phyloP scores from a whole-genome alignment of 768 basidiomycete species.

The Symmetrospora coprosmae region DNA sequence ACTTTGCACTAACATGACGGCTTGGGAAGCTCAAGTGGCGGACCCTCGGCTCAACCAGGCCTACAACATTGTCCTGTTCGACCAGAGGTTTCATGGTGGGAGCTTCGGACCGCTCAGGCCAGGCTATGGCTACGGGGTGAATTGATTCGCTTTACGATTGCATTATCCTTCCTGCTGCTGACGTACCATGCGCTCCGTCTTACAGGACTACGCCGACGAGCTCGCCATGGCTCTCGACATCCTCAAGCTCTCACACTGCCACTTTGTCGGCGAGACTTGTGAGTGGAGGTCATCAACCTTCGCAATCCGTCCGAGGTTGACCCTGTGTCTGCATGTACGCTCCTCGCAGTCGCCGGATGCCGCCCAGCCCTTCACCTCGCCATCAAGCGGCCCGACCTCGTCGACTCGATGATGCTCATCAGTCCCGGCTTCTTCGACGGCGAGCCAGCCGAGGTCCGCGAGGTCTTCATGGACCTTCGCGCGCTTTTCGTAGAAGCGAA shows the following conservation, averaged over 20 bases:
- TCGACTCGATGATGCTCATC: not conserved
- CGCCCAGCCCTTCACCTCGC: not conserved
- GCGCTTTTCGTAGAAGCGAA: not conserved
- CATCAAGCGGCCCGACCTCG: not conserved
- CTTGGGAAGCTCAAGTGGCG: constrained; percentile 1
- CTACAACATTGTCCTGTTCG: constrained; percentile 3
- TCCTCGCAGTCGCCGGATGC: not conserved
- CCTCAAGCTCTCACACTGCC: not conserved
- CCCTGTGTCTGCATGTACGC: not conserved
- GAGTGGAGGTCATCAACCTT: not conserved
- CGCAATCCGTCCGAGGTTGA: not conserved
- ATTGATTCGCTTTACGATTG: not conserved
- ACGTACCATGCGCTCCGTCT: not conserved
- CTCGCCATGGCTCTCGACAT: not conserved
- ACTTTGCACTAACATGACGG: not conserved
- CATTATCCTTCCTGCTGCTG: not conserved
- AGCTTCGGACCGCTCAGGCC: not conserved
- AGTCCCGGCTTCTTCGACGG: not conserved
- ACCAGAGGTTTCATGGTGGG: not conserved
- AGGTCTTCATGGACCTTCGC: constrained; percentile 1
- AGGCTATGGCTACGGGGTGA: not conserved
- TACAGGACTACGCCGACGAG: not conserved
- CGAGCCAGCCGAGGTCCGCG: not conserved
- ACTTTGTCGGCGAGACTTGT: constrained; percentile 5
- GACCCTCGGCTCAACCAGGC: not conserved